Conservation (phyloP, 2,329 filamentous ascomycete species). For the Fusarium sp. region DNA sequence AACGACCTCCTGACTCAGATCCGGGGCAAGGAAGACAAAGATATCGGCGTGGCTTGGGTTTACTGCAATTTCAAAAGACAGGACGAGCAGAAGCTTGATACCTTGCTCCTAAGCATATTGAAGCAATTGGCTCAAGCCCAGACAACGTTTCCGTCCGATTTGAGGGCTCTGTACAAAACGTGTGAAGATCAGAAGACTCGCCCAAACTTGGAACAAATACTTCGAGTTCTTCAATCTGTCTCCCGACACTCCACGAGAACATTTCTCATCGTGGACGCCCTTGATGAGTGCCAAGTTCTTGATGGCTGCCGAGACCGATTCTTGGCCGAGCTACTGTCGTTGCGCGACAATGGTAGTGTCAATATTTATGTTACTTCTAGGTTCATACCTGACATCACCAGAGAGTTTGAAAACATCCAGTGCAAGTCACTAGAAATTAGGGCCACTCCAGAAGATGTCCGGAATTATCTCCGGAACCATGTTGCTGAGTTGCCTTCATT, state of each 20-base stretch:
- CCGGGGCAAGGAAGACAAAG: neutral
- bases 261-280: neutral
- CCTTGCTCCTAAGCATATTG: neutral
- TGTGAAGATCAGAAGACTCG: neutral
- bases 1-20: neutral
- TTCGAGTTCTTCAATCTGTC: neutral
- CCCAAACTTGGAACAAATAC: neutral
- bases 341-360: no score
- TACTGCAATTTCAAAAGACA: neutral
- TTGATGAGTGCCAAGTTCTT: neutral
- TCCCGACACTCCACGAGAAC: no score
- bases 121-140: neutral
- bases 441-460: slow-evolving; percentile 33
- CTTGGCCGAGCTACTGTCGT: no score
- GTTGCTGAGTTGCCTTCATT: neutral
- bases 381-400: no score
- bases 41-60: neutral
- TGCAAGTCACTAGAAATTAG: slow-evolving; percentile 32
- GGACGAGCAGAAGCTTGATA: neutral
- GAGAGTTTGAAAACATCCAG: no score
- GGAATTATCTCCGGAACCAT: slow-evolving; percentile 18
- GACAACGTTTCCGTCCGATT: neutral
- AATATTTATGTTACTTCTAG: no score
- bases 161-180: neutral
- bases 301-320: no score